Percentiles rank a stretch among this genome's conserved stretches.
phyloP scores from a whole-genome alignment of 2,329 filamentous ascomycete species.

The Ceratocystis alfenasii region DNA sequence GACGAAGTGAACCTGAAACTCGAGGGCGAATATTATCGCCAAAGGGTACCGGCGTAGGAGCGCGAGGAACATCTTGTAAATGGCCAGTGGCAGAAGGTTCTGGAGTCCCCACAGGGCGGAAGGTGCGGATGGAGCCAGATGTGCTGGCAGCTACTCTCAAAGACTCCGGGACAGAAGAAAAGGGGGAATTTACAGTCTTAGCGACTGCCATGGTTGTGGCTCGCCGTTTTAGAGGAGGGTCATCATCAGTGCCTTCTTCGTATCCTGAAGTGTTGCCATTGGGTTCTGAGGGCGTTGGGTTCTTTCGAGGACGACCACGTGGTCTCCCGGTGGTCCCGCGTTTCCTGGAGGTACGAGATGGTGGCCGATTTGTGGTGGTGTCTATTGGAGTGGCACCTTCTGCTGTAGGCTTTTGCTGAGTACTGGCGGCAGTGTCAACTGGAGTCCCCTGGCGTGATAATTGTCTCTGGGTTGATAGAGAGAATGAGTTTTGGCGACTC shows the following conservation, averaged over 20 bases:
- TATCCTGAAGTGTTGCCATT: conserved; percentile 63
- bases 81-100: conserved; percentile 38
- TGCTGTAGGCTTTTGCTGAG: conserved; percentile 8
- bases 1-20: conserved; percentile 38
- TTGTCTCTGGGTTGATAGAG: background rate
- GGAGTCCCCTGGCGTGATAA: conserved; percentile 15
- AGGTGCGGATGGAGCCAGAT: conserved; percentile 71
- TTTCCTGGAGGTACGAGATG: conserved; percentile 46
- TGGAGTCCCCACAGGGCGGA: conserved; percentile 57
- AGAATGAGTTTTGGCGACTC: conserved; percentile 3
- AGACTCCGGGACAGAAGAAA: conserved; percentile 65
- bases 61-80: conserved; percentile 60
- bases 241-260: conserved; percentile 53
- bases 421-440: conserved; percentile 1
- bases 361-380: conserved; percentile 40
- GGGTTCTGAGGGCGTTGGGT: conserved; percentile 30
- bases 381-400: conserved; percentile 23
- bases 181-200: conserved; percentile 57
- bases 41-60: conserved; percentile 60
- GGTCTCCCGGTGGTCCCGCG: conserved; percentile 42
- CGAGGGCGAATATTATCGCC: conserved; percentile 17
- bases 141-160: conserved; percentile 84
- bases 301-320: conserved; percentile 45
- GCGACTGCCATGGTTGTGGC: conserved; percentile 64
- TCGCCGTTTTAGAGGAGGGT: conserved; percentile 49